phyloP scores from a whole-genome alignment of 345 rosid species.

The Lepidium africanum region DNA sequence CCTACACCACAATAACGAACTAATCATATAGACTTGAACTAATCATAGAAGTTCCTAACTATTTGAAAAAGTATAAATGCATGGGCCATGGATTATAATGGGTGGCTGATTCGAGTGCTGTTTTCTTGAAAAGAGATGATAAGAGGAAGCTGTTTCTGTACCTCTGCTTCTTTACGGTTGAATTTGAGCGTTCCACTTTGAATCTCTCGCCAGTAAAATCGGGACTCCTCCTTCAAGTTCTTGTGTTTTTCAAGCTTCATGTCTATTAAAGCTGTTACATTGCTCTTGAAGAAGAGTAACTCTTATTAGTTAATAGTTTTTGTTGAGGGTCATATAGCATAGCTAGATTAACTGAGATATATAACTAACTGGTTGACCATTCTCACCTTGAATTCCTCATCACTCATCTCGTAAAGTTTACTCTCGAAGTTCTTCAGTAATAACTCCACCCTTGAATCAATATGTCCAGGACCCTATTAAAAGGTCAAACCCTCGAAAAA shows the following conservation, averaged over 20 bases:
- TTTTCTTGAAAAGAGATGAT: background rate
- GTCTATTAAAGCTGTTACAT: constrained; percentile 75
- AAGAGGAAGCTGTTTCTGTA: constrained; percentile 14
- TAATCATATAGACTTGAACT: no score
- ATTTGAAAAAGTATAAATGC: no score
- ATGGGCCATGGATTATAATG: background rate
- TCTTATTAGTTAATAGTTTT: background rate
- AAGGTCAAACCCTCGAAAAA: background rate
- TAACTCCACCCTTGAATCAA: constrained; percentile 75
- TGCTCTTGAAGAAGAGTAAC: constrained; percentile 41
- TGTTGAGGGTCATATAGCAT: background rate
- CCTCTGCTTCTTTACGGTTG: constrained; percentile 78
- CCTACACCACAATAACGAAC: constrained; percentile 35
- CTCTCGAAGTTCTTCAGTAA: constrained; percentile 63
- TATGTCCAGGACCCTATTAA: constrained; percentile 60
- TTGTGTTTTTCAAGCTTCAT: constrained; percentile 93
- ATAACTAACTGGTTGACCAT: background rate
- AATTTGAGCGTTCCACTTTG: constrained; percentile 62
- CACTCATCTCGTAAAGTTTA: constrained; percentile 61
- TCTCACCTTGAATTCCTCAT: constrained; percentile 75
- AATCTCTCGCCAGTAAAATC: constrained; percentile 70
- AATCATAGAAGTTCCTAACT: no score
- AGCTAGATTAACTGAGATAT: background rate
- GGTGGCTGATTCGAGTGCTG: background rate
- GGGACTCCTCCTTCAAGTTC: constrained; percentile 73